Base-by-base conservation (phyloP, 495 filamentous ascomycete genomes). In the Cercophora sp. region DNA sequence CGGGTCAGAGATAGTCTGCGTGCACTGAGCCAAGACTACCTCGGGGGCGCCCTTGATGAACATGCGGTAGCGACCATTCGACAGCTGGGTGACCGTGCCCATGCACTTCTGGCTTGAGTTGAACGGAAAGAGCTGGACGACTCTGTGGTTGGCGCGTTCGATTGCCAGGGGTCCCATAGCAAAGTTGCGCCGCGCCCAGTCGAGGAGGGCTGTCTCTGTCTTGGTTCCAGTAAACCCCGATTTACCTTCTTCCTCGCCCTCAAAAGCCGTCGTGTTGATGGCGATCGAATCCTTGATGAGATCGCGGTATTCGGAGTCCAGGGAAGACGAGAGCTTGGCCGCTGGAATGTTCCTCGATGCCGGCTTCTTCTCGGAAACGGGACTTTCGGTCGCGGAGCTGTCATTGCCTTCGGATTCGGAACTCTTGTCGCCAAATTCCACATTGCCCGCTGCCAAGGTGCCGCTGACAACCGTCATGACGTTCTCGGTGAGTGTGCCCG, bases 401-500 rank as follows among this genome's bases (percentile, higher is more conserved):
- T 9, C 35, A 5, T 8, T 4, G 5, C 19, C 26, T 25, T 11
- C 5, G 13, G 4, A 5, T 8, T 20, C 39, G 3, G 5, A 5
- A 13, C 15, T 19, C 40, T 43, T 43, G 5, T 43, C 20, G 16
- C 40, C 23, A 43, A 43, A 43, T n/a, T 43, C 40, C 19, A 43
- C 40, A 5, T 13, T 22, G 4, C 40, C 40, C 1, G 18, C 23
- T 11, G 87, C 86, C 13, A 94, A 56, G 3, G 86, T 89, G 0
- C 83, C 88, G 18, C 87, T 82, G 43, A 93, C 88, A 5, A 89
- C 86, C 18, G 81, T 85, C 89, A 96, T 96, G 71, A 88, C 89
- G 63, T 96, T 96, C 63, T 91, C 84, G 0, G 88, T 93, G n/a
- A 97, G 75, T 2, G 92, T 97, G 42, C 92, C 92, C 0, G 92